Conservation (phyloP, 2,329 filamentous ascomycete species). For the Sporothrix brasiliensis region DNA sequence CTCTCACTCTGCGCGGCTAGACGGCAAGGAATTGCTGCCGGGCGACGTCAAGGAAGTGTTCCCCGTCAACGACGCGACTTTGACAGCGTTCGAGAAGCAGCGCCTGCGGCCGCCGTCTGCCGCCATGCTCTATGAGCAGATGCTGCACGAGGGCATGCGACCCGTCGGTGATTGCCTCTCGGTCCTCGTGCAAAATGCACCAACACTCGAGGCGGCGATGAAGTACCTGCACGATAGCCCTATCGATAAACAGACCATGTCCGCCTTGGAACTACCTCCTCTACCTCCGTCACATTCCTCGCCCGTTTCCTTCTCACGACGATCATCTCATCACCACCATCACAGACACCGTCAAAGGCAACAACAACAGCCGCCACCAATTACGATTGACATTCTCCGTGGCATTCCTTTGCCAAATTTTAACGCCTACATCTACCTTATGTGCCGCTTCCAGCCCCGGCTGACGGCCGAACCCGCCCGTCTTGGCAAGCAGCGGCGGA, state of each 20-base stretch:
- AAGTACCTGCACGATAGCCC: constrained; percentile 55
- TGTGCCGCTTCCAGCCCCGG: constrained; percentile 50
- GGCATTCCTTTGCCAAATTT: constrained; percentile 48
- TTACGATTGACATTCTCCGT: constrained; percentile 34
- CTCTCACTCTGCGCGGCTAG: background rate
- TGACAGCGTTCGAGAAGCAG: constrained; percentile 66
- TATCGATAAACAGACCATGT: constrained; percentile 36
- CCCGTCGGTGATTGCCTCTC: constrained; percentile 56
- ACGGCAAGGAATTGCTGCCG: constrained; percentile 47
- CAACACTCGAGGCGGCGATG: constrained; percentile 51
- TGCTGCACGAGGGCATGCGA: constrained; percentile 54
- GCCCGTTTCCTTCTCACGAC: constrained; percentile 25
- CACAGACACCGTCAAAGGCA: background rate
- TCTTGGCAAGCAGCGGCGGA: constrained; percentile 34
- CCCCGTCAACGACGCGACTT: constrained; percentile 59
- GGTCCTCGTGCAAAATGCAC: constrained; percentile 59
- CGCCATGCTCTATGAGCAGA: constrained; percentile 60
- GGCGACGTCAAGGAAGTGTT: constrained; percentile 63
- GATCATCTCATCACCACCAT: background rate
- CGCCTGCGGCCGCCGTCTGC: constrained; percentile 63
- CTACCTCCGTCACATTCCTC: constrained; percentile 38
- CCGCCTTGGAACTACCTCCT: constrained; percentile 33
- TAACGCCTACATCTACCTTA: constrained; percentile 55
- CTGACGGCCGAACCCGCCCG: constrained; percentile 36
- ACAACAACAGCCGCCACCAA: background rate